Evolutionary conservation across 2,329 filamentous ascomycete species (phyloP), one percentile per base, ranked within the genome.

Genomic region (Macrophomina tecta): DNA sequence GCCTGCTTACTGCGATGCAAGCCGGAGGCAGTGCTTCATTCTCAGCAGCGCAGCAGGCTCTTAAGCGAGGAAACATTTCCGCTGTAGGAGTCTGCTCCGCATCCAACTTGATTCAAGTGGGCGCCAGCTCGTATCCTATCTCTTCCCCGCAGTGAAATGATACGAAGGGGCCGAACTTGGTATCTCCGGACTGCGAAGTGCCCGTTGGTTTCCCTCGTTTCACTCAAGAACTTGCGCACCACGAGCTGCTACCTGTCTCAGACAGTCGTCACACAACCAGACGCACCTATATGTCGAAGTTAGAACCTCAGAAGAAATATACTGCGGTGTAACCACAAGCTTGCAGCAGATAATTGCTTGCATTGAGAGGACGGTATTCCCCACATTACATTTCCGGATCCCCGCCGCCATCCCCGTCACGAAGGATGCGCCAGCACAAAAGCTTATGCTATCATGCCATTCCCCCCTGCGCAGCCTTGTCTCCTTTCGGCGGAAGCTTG

Each of bases 321-420:
- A 32, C 56, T 46, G 4, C 9, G 3, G 42, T 36, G 56, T 38
- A 23, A 61, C 28, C 48, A n/a, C 16, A 11, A 6, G 3, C 11
- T 8, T 48, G 9, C 56, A 49, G 42, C 28, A 48, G 11, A 48
- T 4, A 23, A 6, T 23, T 9, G 30, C 42, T 8, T 61, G 42
- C 42, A 61, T 36, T 3, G n/a, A 36, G 42, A 23, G 28, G 14
- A 28, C 56, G 36, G 45, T 42, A 48, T 62, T 62, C 45, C 32
- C 42, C 58, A 48, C 58, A 62, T 49, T 42, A 49, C 45, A 11
- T 46, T 48, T 42, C 28, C 58, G 58, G 58, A 62, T 48, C 58
- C 58, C 58, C 58, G 58, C 58, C 58, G 58, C 58, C 58, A 62
- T 62, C 58, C n/a, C 58, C 58, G 58, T 49, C 32, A 8, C 23